These are phyloP conservation scores for Lentinula edodes DNA, from an alignment of 768 basidiomycete genomes.

Conservation along the genomic window DNA sequence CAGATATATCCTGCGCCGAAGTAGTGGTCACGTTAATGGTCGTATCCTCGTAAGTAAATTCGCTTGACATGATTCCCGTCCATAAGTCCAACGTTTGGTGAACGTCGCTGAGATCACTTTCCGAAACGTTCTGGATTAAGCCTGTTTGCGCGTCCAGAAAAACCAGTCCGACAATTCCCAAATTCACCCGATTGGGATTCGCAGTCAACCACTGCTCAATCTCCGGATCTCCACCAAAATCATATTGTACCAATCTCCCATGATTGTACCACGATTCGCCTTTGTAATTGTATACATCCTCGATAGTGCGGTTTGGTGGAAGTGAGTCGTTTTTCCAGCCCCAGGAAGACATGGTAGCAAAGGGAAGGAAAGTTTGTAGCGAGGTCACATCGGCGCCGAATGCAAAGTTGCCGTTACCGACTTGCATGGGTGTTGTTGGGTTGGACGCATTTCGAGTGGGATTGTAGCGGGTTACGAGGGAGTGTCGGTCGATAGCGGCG, in stretches of 20 bases:
- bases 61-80: slow-evolving; percentile 45
- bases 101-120: slow-evolving; percentile 28
- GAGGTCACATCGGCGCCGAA: slow-evolving; percentile 56
- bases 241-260: slow-evolving; percentile 43
- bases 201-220: slow-evolving; percentile 52
- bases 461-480: slow-evolving; percentile 44
- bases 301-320: slow-evolving; percentile 34
- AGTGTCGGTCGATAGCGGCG: slow-evolving; percentile 33
- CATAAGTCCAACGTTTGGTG: slow-evolving; percentile 48
- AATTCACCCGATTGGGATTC: slow-evolving; percentile 53
- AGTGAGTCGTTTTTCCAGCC: slow-evolving; percentile 58
- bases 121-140: slow-evolving; percentile 24
- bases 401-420: slow-evolving; percentile 59
- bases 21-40: slow-evolving; percentile 33
- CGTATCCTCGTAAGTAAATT: slow-evolving; percentile 31
- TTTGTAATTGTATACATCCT: slow-evolving; percentile 39
- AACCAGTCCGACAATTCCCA: slow-evolving; percentile 44
- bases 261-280: slow-evolving; percentile 49
- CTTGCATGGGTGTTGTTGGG: slow-evolving; percentile 46
- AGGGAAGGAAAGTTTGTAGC: slow-evolving; percentile 53
- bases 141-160: slow-evolving; percentile 27
- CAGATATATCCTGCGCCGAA: slow-evolving; percentile 32
- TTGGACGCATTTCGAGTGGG: slow-evolving; percentile 43
- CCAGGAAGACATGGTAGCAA: slow-evolving; percentile 53
- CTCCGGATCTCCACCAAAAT: slow-evolving; percentile 39